Base-by-base conservation (phyloP, 208 protist genomes). In the Trypanosoma melophagium region DNA sequence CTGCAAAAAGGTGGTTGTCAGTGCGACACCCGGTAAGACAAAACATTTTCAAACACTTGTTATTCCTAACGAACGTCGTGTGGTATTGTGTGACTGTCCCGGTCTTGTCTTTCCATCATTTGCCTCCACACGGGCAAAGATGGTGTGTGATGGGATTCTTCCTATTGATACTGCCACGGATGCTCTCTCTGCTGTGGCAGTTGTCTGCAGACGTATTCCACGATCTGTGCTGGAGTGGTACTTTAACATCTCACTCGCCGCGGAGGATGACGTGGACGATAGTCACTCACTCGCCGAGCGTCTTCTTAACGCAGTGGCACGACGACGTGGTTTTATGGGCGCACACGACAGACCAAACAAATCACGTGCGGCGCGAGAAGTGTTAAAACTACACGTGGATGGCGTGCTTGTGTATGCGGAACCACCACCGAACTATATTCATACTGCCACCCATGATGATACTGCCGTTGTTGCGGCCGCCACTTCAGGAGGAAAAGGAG, bases 1-100 rank as follows among this genome's bases (percentile, higher is more conserved):
- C 38, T 83, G 74, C 25, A 99, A 99, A 83, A 93, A 93, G 64
- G 98, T 99, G 0, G 84, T 96, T 13, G 97, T 99, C 40, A 93
- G 92, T 51, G 82, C 97, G 40, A 99, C 97, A 3, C 98, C 98
- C 0, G 98, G 98, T 38, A 99, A 99, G 71, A 99, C 98, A 19
- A 99, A 99, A 78, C 98, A 99, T 83, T 98, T 99, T 64, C 96
- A 98, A 80, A 99, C 98, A 0, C 81, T 99, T 42, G 64, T 79
- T 16, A 88, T 99, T 9, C 87, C 91, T 2, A 85, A 98, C 47
- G 90, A 97, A 67, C 86, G 87, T 0, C 84, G 89, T 10, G 65
- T 99, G 8, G 87, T 86, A 35, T 83, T 99, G 22, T 98, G 96
- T 70, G 98, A 99, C 77, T 99, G 98, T 80, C 98, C 98, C 1